Percentiles rank a stretch among this genome's conserved stretches.
phyloP scores from a whole-genome alignment of 2,329 filamentous ascomycete genomes.

The Neophaeococcomyces aloes region DNA sequence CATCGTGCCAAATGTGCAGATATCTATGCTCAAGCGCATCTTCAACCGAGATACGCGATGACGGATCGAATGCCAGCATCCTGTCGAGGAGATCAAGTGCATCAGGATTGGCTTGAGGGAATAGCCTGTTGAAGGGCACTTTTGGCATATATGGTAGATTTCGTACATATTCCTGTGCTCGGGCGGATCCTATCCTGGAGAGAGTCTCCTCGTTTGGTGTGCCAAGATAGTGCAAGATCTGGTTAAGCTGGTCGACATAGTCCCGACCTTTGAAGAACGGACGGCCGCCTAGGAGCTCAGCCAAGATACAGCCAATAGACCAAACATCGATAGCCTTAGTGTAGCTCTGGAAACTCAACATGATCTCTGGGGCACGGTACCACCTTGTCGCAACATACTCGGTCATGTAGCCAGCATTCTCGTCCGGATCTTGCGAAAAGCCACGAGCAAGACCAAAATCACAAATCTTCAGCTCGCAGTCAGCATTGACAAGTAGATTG shows the following conservation, averaged over 20 bases:
- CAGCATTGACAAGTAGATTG: constrained; percentile 93
- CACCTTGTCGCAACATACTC: constrained; percentile 97
- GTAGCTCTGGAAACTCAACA: constrained; percentile 99
- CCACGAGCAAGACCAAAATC: constrained; percentile 95
- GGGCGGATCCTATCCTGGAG: constrained; percentile 82
- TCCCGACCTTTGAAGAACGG: constrained; percentile 99
- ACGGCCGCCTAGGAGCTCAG: constrained; percentile 86
- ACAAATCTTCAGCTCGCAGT: constrained; percentile 98
- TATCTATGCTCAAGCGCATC: constrained; percentile 93
- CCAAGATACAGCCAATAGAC: constrained; percentile 96
- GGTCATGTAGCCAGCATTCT: constrained; percentile 99
- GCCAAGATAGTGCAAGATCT: constrained; percentile 95
- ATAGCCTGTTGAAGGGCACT: constrained; percentile 75
- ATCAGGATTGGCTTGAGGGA: constrained; percentile 90
- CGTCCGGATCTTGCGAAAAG: constrained; percentile 92
- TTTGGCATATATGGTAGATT: constrained; percentile 94
- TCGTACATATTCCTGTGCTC: constrained; percentile 95
- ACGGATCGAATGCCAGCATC: constrained; percentile 96
- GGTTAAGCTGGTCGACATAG: constrained; percentile 98
- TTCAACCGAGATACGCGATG: constrained; percentile 85
- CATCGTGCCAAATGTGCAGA: constrained; percentile 96
- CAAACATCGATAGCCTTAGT: constrained; percentile 99
- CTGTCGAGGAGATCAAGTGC: constrained; percentile 89
- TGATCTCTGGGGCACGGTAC: constrained; percentile 98
- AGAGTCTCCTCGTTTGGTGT: constrained; percentile 94